Evolutionary conservation across 257 asterid species (phyloP).

Genomic region (Capsicum rhomboideum): DNA sequence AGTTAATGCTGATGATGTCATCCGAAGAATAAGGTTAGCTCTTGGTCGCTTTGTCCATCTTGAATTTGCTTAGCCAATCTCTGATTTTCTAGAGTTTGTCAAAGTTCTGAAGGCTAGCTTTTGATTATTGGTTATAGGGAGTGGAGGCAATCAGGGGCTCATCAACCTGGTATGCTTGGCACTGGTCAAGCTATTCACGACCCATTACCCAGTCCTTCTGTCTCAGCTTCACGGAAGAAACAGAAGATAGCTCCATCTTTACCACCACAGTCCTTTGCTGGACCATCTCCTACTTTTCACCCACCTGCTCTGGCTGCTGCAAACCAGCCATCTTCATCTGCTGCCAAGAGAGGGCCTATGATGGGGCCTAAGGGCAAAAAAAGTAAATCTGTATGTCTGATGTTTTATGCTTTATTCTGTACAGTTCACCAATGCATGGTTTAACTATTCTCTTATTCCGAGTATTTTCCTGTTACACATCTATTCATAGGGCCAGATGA

Average conservation of each 20-base stretch:
- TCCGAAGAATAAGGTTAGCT: slow-evolving; percentile 60
- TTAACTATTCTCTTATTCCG: slow-evolving; percentile 4
- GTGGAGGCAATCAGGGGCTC: slow-evolving; percentile 57
- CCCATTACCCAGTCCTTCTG: slow-evolving; percentile 53
- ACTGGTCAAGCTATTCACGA: slow-evolving; percentile 46
- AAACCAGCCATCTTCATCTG: slow-evolving; percentile 60
- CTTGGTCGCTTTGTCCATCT: not conserved
- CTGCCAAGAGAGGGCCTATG: slow-evolving; percentile 52
- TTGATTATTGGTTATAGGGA: slow-evolving; percentile 32
- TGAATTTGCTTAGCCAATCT: not conserved
- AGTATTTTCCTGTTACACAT: slow-evolving; percentile 1
- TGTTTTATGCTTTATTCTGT: not conserved
- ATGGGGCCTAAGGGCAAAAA: slow-evolving; percentile 58
- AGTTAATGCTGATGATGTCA: slow-evolving; percentile 69
- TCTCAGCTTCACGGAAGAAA: slow-evolving; percentile 66
- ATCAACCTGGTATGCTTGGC: slow-evolving; percentile 42
- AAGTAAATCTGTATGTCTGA: slow-evolving; percentile 51
- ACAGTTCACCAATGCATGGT: not conserved
- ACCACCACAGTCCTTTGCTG: slow-evolving; percentile 65
- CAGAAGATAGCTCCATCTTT: slow-evolving; percentile 41
- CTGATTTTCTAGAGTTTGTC: not conserved
- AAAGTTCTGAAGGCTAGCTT: slow-evolving; percentile 8
- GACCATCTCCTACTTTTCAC: slow-evolving; percentile 51
- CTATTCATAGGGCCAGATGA: slow-evolving; percentile 30
- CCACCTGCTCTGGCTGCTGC: slow-evolving; percentile 43